Conservation (phyloP, 257 asterid species). For the Rauvolfia tetraphylla region DNA sequence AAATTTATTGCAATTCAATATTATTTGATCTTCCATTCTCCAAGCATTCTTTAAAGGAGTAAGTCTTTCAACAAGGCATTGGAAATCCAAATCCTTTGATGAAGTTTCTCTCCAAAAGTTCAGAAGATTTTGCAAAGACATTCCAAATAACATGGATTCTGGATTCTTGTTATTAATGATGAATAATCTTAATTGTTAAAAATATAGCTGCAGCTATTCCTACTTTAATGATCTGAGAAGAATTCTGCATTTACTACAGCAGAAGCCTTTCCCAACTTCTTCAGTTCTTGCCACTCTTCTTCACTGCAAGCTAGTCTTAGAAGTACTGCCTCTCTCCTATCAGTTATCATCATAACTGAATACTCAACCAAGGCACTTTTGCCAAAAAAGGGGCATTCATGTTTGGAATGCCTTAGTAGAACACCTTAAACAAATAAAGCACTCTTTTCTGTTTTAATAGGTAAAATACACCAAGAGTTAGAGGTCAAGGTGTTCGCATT, state of each 20-base stretch:
- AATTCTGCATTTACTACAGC: background rate
- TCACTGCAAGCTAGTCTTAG: background rate
- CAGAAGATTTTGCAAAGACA: background rate
- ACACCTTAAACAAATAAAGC: background rate
- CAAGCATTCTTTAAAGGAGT: background rate
- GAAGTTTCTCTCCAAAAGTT: background rate
- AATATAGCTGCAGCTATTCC: background rate
- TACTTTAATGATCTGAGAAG: background rate
- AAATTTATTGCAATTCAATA: background rate
- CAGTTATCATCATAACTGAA: background rate
- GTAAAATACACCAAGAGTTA: background rate
- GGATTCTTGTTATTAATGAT: background rate
- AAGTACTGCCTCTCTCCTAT: background rate
- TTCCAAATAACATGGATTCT: background rate
- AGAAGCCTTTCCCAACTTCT: background rate
- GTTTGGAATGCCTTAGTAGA: background rate
- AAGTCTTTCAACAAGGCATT: background rate
- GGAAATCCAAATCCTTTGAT: background rate
- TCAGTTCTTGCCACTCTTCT: background rate
- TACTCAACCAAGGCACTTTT: background rate
- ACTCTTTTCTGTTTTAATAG: background rate
- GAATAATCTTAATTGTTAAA: background rate
- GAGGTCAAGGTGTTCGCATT: background rate
- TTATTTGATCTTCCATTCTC: background rate
- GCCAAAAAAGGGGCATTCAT: background rate